Base-by-base conservation (phyloP, 176 grass and related monocot species). In the Lolium rigidum region DNA sequence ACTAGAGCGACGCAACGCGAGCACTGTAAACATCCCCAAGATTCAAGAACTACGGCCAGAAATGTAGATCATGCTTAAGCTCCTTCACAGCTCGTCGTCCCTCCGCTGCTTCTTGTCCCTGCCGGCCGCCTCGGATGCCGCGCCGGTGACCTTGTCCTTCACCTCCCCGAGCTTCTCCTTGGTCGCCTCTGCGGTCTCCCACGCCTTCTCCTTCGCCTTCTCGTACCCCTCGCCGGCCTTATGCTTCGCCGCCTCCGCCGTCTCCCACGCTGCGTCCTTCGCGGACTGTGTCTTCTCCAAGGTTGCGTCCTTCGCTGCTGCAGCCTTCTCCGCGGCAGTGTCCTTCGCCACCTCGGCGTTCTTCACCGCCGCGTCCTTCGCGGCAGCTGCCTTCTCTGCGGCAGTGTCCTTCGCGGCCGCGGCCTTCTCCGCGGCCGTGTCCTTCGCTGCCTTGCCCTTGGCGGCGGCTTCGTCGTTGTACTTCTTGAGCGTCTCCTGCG, bases 41-140 rank as follows among this genome's bases (percentile, higher is more conserved):
- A 14, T 52, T 22, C 28, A 70, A 17, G 16, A 18, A 17, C 57
- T 10, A 66, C 11, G 16, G 1, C 55, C 50, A 16, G 12, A 38
- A 16, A 28, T 9, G 13, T 2, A 3, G 48, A 21, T 16, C 0
- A 35, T 49, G 20, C 1, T 50, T 2, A 50, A 48, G 46, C 13
- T 24, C 4, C 60, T 49, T 94, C 74, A 94, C 48, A 94, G 90
- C 90, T 94, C 90, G 24, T 92, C 92, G 10, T 25, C 87, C 11
- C 35, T 87, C 55, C 69, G 74, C 52, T 80, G 58, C 71, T 55
- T 87, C 81, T 91, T 87, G 6, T 8, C 76, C 60, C 50, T 81
- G 72, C 39, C 7, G 11, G 47, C 83, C 9, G 0, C 60, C 11
- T 64, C 79, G 7, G 0, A 21, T 2, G 31, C 41, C 3, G 60